These are phyloP conservation scores for Amanita pseudoporphyria DNA, from an alignment of 768 basidiomycete genomes.

Conservation along the genomic window DNA sequence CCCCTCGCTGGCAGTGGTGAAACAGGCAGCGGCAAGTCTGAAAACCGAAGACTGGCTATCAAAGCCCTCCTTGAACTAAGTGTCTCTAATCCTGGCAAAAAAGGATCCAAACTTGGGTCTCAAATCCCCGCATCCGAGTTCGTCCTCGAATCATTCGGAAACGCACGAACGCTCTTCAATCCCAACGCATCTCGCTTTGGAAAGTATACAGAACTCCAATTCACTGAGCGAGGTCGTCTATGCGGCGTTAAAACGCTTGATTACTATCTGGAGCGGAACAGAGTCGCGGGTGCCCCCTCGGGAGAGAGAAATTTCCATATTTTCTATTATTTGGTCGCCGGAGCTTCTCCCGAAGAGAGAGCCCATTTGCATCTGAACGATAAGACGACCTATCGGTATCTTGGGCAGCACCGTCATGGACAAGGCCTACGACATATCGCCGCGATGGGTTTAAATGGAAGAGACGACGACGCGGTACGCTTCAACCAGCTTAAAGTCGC, in stretches of 20 bases:
- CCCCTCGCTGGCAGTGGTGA: conserved; percentile 56
- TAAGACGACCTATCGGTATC: conserved; percentile 76
- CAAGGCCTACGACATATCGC: conserved; percentile 18
- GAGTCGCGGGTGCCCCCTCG: conserved; percentile 79
- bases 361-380: conserved; percentile 81
- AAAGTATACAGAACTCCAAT: conserved; percentile 97
- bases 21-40: conserved; percentile 90
- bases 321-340: conserved; percentile 93
- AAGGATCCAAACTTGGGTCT: conserved; percentile 77
- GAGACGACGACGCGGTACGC: conserved; percentile 74
- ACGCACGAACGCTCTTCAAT: conserved; percentile 86
- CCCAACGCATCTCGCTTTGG: conserved; percentile 95
- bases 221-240: conserved; percentile 83
- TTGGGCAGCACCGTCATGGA: conserved; percentile 52
- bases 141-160: conserved; percentile 91
- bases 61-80: conserved; percentile 88
- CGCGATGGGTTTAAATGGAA: conserved; percentile 23
- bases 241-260: conserved; percentile 91
- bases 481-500: conserved; percentile 95
- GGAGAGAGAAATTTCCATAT: conserved; percentile 98
- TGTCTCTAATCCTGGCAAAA: conserved; percentile 85
- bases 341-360: conserved; percentile 81
- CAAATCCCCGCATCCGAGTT: conserved; percentile 93
- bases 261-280: conserved; percentile 89
- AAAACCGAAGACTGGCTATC: conserved; percentile 82